Conservation (phyloP, 2,329 filamentous ascomycete species). For the Dendryphion nanum region DNA sequence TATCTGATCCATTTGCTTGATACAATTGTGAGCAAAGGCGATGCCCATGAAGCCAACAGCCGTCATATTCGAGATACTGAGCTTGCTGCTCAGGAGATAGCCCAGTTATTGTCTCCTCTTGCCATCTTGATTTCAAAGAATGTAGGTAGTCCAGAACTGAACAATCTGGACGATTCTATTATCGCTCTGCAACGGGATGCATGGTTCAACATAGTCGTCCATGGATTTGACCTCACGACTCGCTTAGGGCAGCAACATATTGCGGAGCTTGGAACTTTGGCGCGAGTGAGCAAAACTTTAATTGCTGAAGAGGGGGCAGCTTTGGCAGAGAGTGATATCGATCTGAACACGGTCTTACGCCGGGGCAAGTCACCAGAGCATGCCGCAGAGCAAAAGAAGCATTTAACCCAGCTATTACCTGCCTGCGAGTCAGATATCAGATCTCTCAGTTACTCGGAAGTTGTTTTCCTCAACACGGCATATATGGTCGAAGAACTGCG, state of each 20-base stretch:
- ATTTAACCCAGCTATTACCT: slow-evolving; percentile 71
- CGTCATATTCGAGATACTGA: slow-evolving; percentile 76
- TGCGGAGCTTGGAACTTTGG: slow-evolving; percentile 78
- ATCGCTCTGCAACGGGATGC: slow-evolving; percentile 79
- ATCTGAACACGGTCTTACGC: slow-evolving; percentile 89
- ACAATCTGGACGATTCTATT: slow-evolving; percentile 47
- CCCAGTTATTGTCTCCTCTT: slow-evolving; percentile 82
- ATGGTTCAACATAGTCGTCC: slow-evolving; percentile 97
- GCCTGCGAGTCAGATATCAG: slow-evolving; percentile 75
- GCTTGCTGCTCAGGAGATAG: slow-evolving; percentile 81
- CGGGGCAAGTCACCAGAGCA: slow-evolving; percentile 80
- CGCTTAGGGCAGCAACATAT: slow-evolving; percentile 70
- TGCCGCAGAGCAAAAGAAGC: slow-evolving; percentile 75
- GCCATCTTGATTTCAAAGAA: slow-evolving; percentile 71
- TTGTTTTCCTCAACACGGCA: slow-evolving; percentile 87
- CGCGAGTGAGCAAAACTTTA: slow-evolving; percentile 81
- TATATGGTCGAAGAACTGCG: slow-evolving; percentile 87
- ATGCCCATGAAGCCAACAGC: slow-evolving; percentile 70
- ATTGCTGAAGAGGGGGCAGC: slow-evolving; percentile 87
- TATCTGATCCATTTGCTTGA: slow-evolving; percentile 85
- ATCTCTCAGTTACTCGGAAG: slow-evolving; percentile 81
- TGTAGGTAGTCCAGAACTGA: slow-evolving; percentile 59
- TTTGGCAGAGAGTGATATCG: slow-evolving; percentile 91
- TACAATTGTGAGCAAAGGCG: slow-evolving; percentile 84
- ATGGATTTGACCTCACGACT: slow-evolving; percentile 79